phyloP scores from a whole-genome alignment of 2,329 filamentous ascomycete species.

The Diaporthe citriasiana region DNA sequence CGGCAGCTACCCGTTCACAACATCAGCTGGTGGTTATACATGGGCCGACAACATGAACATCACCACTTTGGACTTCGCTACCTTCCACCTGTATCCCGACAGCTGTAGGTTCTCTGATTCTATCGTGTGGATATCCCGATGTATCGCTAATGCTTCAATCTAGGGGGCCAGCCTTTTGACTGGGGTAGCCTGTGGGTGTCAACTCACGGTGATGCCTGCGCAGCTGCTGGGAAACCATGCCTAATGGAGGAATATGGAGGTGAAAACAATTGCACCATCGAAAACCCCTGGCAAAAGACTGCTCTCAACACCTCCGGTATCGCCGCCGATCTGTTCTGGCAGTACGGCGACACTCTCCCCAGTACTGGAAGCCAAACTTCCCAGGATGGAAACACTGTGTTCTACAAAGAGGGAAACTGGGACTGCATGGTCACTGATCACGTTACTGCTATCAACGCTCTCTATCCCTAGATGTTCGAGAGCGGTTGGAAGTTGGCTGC shows the following conservation, averaged over 20 bases:
- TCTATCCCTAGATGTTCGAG: constrained; percentile 14
- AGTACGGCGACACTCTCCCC: constrained; percentile 43
- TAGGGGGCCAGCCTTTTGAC: constrained; percentile 41
- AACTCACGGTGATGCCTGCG: constrained; percentile 43
- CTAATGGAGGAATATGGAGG: constrained; percentile 44
- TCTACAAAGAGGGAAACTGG: constrained; percentile 42
- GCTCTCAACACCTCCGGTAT: constrained; percentile 43
- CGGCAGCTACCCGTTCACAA: constrained; percentile 65
- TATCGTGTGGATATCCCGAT: too few species aligned
- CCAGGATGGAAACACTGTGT: constrained; percentile 44
- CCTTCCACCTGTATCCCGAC: constrained; percentile 64
- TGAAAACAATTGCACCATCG: constrained; percentile 43
- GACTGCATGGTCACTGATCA: constrained; percentile 44
- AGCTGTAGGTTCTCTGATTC: constrained; percentile 38
- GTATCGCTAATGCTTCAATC: not conserved
- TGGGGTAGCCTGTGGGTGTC: constrained; percentile 44
- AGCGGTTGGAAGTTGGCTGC: not conserved
- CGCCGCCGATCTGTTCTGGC: constrained; percentile 44
- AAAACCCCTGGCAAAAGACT: constrained; percentile 44
- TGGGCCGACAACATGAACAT: constrained; percentile 67
- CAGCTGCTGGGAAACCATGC: constrained; percentile 43
- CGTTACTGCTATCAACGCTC: constrained; percentile 41
- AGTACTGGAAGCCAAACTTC: constrained; percentile 41
- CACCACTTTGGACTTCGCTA: constrained; percentile 67
- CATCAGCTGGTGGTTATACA: constrained; percentile 62